Base-by-base conservation (phyloP, 306 rosid species). In the Inga oerstediana region DNA sequence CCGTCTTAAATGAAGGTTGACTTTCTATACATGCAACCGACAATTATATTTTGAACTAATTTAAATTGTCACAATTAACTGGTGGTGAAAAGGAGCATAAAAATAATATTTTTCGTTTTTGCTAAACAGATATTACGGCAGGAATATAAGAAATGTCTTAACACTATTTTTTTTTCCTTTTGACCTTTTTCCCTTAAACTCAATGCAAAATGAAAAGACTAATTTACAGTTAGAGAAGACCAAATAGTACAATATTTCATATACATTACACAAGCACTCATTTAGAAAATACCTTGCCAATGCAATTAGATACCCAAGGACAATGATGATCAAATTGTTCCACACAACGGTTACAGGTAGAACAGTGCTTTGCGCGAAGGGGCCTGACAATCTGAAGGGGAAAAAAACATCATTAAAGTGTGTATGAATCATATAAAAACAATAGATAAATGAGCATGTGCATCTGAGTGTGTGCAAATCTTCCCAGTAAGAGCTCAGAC, bases 241-340 rank as follows among this genome's bases (percentile, higher is more conserved):
- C 43, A 69, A 80, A 19, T 66, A 74, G 67, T 15, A 78, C 10
- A n/a, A 34, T 49, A 76, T 69, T 49, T 41, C 70, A 82, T 61
- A 51, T 70, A 64, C 30, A 35, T 15, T 46, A 80, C 72, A 49
- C 4, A 69, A 81, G 79, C 76, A 80, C 17, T 52, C 41, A 85
- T 80, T 41, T 75, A 72, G 58, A 54, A 52, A 46, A 74, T 83
- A 96, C 99, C 99, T 96, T 96, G 90, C 99, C 99, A 51, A 96
- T 92, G 88, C 99, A 97, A 89, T 97, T 97, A 84, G 99, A 97
- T 74, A 97, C 99, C 99, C 99, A 97, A 22, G 99, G 99, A 86
- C 99, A 97, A 84, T 97, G 99, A 86, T 94, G 99, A 79, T 97
- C 99, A 85, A 97, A 97, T 83, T 97, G 99, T 81, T 97, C 99